Base-by-base conservation (phyloP, 371 early-diverging fungal genomes). In the Dinochytrium kinnereticum region DNA sequence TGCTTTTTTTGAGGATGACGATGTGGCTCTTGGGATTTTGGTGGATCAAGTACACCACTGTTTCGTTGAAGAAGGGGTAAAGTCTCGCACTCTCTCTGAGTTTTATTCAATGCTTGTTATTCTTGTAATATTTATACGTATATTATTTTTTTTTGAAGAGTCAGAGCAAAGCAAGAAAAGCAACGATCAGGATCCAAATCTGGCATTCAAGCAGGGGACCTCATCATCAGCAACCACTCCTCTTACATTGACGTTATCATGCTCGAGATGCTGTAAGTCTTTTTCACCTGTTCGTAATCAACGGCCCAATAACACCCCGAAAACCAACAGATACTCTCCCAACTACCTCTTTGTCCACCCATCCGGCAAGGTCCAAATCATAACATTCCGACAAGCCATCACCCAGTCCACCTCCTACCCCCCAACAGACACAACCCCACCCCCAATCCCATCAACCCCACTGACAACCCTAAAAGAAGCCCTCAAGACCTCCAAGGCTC, bases 181-280 rank as follows among this genome's bases (percentile, higher is more conserved):
- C 39, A 28, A 30, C 40, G 61, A 68, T 55, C 30, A 36, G 59
- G 69, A 34, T n/a, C n/a, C n/a, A 33, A 34, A 71, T 19, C n/a
- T 44, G 7, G 2, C 5, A 38, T 40, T 17, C 75, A 76, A 49
- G 73, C 84, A 21, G 94, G 94, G 64, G 90, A 94, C 74, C 68
- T 96, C 2, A 90, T 94, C 57, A 81, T 95, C 15, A 82, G 92
- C 64, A 96, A 95, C 79, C 93, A 94, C 85, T 86, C 89, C 0
- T 95, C 94, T 1, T 96, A 96, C 74, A 81, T 95, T 51, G 95
- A 96, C 68, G 76, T 95, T 2, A 57, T 96, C 44, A 93, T 92
- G 66, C 79, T 94, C 80, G 71, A 78, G 82, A 88, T 93, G 85
- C 26, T 38, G 67, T 69, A 69, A 64, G 28, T 7, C n/a, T 64